Percentiles rank a stretch among this genome's conserved stretches.
Conservation (phyloP, 345 rosid genomes). For the Camelina hispida region DNA sequence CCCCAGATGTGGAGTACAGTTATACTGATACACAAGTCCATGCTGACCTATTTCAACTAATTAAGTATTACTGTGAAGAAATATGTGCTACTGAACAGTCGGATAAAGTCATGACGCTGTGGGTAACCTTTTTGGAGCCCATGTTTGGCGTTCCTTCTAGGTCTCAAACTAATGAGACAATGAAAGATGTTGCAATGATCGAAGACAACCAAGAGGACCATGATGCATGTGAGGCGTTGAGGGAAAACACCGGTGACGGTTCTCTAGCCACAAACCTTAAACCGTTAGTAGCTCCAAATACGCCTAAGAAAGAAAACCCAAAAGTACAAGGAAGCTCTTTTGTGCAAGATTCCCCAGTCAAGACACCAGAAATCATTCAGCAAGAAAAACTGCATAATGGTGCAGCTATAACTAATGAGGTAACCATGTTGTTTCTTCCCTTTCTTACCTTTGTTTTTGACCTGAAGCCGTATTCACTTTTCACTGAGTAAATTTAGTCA, state of each 20-base stretch:
- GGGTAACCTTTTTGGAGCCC: conserved; percentile 94
- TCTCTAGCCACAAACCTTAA: conserved; percentile 52
- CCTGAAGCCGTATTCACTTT: background rate
- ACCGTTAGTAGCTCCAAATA: conserved; percentile 54
- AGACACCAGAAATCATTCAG: conserved; percentile 27
- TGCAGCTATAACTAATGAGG: conserved; percentile 59
- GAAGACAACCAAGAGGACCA: conserved; percentile 53
- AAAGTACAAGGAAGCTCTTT: conserved; percentile 67
- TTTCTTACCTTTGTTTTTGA: conserved; percentile 18
- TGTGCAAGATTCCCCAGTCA: conserved; percentile 40
- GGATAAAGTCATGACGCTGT: conserved; percentile 86
- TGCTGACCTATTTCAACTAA: conserved; percentile 86
- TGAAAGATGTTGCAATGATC: conserved; percentile 63
- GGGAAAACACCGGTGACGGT: conserved; percentile 58
- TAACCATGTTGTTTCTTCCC: conserved; percentile 35
- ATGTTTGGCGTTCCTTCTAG: conserved; percentile 81
- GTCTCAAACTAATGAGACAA: conserved; percentile 76
- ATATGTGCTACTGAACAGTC: conserved; percentile 87
- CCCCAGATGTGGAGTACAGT: conserved; percentile 75
- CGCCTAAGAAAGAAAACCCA: conserved; percentile 57
- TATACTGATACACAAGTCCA: conserved; percentile 80
- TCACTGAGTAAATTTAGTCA: conserved; percentile 12
- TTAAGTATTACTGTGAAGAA: conserved; percentile 90
- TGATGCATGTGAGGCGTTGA: conserved; percentile 59
- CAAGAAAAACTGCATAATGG: conserved; percentile 51